A percentile compares a stretch with the other conserved stretches of the same genome.
Evolutionary conservation across 768 basidiomycete species (phyloP).

Genomic region (Boletus edulis): DNA sequence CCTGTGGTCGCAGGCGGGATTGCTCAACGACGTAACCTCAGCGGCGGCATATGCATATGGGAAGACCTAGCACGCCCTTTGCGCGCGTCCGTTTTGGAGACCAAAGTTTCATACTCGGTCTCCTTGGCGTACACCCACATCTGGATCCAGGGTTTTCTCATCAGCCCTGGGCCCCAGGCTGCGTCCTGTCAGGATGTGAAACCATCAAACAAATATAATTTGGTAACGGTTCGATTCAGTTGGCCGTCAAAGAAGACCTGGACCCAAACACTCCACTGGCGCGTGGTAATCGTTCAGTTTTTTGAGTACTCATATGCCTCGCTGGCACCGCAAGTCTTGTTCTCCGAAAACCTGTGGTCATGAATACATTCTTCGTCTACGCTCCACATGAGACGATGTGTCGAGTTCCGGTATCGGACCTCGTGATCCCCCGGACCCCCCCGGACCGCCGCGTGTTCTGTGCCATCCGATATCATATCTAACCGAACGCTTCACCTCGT

Average conservation of each 20-base stretch:
- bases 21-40: conserved; percentile 8
- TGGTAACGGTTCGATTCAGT: conserved; percentile 22
- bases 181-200: conserved; percentile 14
- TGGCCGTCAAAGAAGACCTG: conserved; percentile 20
- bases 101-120: conserved; percentile 15
- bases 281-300: conserved; percentile 26
- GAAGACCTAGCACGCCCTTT: conserved; percentile 29
- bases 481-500: conserved; percentile 17
- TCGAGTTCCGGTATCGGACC: conserved; percentile 26
- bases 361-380: conserved; percentile 2
- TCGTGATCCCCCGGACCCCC: conserved; percentile 14
- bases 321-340: conserved; percentile 1
- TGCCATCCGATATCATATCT: conserved; percentile 23
- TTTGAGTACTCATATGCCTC: not conserved
- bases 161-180: conserved; percentile 17
- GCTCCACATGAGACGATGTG: not conserved
- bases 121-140: conserved; percentile 14
- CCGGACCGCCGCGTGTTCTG: conserved; percentile 16
- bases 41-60: conserved; percentile 19
- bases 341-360: conserved; percentile 17
- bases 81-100: conserved; percentile 20
- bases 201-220: conserved; percentile 13
- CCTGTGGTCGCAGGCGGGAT: conserved; percentile 12
- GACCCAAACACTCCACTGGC: conserved; percentile 26
- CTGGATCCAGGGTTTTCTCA: conserved; percentile 21